Evolutionary conservation across 2,329 filamentous ascomycete genomes (phyloP), one percentile per base, ranked within the genome.

Genomic region (Lachnum nothofagi): DNA sequence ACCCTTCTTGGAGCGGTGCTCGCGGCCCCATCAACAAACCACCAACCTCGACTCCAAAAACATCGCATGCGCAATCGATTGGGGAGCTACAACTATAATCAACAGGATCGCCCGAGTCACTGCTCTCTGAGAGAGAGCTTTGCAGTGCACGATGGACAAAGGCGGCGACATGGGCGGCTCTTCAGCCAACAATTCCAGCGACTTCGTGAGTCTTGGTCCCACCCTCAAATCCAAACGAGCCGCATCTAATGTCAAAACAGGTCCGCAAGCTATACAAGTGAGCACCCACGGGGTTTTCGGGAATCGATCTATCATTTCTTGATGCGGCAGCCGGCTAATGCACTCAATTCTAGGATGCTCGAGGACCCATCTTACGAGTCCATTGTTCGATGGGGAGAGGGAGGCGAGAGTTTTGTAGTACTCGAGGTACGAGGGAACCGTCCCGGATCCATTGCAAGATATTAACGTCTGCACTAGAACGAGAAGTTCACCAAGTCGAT

Each of bases 221-320:
- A 41, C 22, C 12, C 19, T 33, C 39, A 31, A 31, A 38, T 20
- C 38, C 20, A n/a, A 14, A 42, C 1, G 20, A 6, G 37, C 23
- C 20, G 14, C 22, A 40, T 35, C 53, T 66, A 60, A 54, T 55
- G 46, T 19, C 49, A 5, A 44, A 60, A 38, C 61, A 96, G 91
- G 91, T 97, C 72, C 90, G 91, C 76, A 97, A 97, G 73, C 76
- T 97, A 58, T 97, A 96, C 79, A 95, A 95, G 91, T 97, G 83
- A 71, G 78, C 44, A 48, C 33, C 42, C 46, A 45, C 46, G 53
- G 25, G 7, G 41, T 45, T 37, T 56, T 47, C 54, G 58, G 47
- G 62, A 56, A 42, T 42, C 23, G 37, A 45, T 27, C 39, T 41
- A 27, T 44, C 64, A 55, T 41, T 53, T 60, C 59, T 69, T 70